Percentiles rank a stretch among this genome's conserved stretches.
Conservation (phyloP, 306 rosid species). For the Purshia tridentata region DNA sequence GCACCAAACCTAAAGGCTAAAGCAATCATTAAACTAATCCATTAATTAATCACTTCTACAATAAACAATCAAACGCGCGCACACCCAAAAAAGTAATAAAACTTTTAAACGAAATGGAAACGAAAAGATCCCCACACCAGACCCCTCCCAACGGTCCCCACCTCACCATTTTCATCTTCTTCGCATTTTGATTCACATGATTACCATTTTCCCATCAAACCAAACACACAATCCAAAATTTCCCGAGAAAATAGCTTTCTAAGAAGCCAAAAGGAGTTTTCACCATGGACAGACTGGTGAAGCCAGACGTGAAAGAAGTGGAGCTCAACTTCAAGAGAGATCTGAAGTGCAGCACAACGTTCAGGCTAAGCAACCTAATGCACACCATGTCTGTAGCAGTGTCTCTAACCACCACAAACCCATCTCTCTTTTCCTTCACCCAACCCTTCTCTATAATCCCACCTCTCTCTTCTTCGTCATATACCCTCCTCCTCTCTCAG, state of each 20-base stretch:
- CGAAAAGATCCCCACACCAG: not conserved
- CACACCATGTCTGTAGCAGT: constrained; percentile 97
- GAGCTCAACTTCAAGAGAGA: constrained; percentile 49
- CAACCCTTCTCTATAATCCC: constrained; percentile 57
- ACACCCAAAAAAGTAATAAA: not conserved
- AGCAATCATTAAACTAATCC: constrained; percentile 9
- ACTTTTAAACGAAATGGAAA: not conserved
- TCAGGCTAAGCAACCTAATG: constrained; percentile 76
- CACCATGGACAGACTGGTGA: constrained; percentile 88
- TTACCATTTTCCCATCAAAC: not conserved
- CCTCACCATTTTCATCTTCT: constrained; percentile 6
- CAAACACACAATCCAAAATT: not conserved
- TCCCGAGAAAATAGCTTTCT: not conserved
- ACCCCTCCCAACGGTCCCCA: not conserved
- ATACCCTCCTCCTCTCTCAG: constrained; percentile 42
- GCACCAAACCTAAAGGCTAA: constrained; percentile 29
- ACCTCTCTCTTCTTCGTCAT: constrained; percentile 66
- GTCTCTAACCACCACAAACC: constrained; percentile 64
- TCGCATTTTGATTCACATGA: not conserved
- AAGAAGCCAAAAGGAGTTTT: not conserved
- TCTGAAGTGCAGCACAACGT: constrained; percentile 57
- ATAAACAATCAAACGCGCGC: constrained; percentile 8
- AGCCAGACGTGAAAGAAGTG: constrained; percentile 67
- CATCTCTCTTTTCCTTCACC: constrained; percentile 49
- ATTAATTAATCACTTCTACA: not conserved